Evolutionary conservation across 2,329 filamentous ascomycete genomes (phyloP), one percentile per base, ranked within the genome.

Genomic region (Sphaerulina vaccinii): DNA sequence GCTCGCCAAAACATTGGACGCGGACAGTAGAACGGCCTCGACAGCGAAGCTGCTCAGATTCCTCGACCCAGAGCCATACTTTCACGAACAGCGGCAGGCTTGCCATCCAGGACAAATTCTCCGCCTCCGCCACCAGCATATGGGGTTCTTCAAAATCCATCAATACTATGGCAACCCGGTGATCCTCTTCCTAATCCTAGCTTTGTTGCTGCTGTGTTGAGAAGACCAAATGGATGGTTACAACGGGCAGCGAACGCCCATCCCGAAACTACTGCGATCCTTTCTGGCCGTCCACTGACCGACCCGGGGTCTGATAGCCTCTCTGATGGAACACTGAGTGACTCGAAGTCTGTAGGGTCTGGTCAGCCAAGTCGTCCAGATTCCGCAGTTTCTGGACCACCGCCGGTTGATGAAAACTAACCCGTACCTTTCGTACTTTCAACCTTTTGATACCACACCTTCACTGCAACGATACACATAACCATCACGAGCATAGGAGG

Each of bases 1-100:
- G 61, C 61, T 38, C 56, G 60, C 54, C 61, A 63, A 43, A 63
- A 63, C 23, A 58, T 62, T 29, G 60, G 56, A 38, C 51, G 61
- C 29, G 59, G 60, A 45, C 59, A 60, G 48, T 60, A 49, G 46
- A 29, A 42, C 29, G 46, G 24, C 21, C 37, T 29, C 16, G 24
- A 8, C 22, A 10, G 13, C 5, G 16, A 22, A 21, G 46, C 27
- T 9, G 16, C 33, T 27, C 44, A 23, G 19, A n/a, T 47, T 38
- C 44, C 11, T 15, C 44, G 21, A 19, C 8, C 35, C 44, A 8
- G 27, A 10, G 9, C 27, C 27, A 29, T n/a, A n/a, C n/a, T n/a
- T n/a, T 13, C 27, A 8, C 27, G 27, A 29, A 13, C 27, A 29
- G 27, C 27, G 3, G 3, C 27, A 29, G n/a, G 27, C 27, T 29